Base-by-base conservation (phyloP, 1,139 yeast species). In the Pichia sp. region DNA sequence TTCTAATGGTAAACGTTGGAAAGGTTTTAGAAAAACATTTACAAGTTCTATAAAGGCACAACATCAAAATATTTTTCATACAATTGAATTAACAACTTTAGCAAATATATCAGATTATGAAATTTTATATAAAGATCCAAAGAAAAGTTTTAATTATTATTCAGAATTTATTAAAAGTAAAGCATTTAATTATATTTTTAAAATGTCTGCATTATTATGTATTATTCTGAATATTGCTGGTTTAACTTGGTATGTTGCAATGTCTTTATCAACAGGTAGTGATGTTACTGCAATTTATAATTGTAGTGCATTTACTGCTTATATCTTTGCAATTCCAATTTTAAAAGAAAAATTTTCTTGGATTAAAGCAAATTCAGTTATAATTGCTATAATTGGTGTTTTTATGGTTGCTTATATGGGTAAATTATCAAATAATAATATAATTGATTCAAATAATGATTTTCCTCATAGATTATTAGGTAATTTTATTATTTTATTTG, bases 251-350 rank as follows among this genome's bases (percentile, higher is more conserved):
- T 88, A 86, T 62, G 78, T 86, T 25, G 83, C 96, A 7, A 86
- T 88, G 79, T 73, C 82, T 32, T 67, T 86, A 64, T 83, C 96
- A 1, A 85, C 89, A 38, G 88, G 95, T 0, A 75, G 89, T 2
- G 96, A 88, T 61, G 83, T 88, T 32, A 87, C 96, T 3, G 96
- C 96, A 8, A 88, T 88, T 54, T 88, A 87, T 67, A 88, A 88
- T 67, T 86, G 95, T 61, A 83, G 90, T 10, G 95, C 95, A 0
- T 87, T 88, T 63, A 83, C 90, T 6, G 96, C 96, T 0, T 83
- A 88, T 61, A 78, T 87, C 5, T 87, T 88, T 66, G 89, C 95
- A 2, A 82, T 88, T 32, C 87, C 90, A 2, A 66, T 88, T 40
- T 71, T 88, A 46, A 67, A 73, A 39, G 96, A 88, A 59, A 70